A percentile compares a stretch with the other conserved stretches of the same genome.
Conservation (phyloP, 2,329 filamentous ascomycete genomes). For the Elsinoe necatrix region DNA sequence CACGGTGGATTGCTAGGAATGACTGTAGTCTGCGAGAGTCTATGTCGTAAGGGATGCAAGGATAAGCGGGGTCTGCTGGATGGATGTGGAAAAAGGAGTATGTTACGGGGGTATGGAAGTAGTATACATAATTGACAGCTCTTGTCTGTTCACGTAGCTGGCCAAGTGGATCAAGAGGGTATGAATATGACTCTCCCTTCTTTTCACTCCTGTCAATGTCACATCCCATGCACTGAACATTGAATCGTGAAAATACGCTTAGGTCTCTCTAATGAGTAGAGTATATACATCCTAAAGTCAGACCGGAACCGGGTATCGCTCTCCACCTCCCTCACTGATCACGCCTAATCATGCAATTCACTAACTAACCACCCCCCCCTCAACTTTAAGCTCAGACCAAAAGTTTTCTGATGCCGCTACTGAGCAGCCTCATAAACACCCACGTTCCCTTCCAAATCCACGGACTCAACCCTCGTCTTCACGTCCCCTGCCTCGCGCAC, state of each 20-base stretch:
- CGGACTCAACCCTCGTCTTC: conserved; percentile 40
- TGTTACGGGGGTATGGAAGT: background rate
- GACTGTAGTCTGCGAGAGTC: background rate
- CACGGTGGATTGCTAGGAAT: background rate
- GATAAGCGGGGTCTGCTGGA: background rate
- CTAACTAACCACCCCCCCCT: no score
- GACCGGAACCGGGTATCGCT: background rate
- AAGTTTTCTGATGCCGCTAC: background rate
- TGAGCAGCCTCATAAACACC: conserved; percentile 24
- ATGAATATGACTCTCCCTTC: background rate
- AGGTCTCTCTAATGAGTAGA: background rate
- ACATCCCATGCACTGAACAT: background rate
- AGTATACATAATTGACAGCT: conserved; percentile 5
- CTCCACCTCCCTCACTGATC: background rate
- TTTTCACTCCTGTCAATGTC: background rate
- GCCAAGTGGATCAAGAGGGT: background rate
- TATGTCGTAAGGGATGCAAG: background rate
- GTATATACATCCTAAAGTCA: background rate
- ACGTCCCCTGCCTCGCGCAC: conserved; percentile 53
- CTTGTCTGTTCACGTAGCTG: background rate
- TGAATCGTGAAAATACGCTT: background rate
- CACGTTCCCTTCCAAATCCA: conserved; percentile 44
- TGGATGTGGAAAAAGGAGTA: background rate
- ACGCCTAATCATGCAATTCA: background rate
- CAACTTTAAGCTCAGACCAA: no score